Conservation (phyloP, 768 basidiomycete species). For the Erythrobasidium yunnanense region DNA sequence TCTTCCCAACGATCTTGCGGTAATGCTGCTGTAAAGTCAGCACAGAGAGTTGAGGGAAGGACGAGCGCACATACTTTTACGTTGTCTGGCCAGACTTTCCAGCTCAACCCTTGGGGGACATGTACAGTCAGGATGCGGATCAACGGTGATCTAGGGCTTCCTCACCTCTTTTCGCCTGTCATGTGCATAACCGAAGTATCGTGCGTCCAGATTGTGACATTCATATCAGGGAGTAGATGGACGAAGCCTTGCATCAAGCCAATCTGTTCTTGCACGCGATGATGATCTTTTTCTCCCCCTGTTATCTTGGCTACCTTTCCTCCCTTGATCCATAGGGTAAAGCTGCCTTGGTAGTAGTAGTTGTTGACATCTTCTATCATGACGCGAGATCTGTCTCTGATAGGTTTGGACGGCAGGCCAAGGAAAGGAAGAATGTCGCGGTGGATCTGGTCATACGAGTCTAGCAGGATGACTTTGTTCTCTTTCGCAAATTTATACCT, state of each 20-base stretch:
- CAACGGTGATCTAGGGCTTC: neutral
- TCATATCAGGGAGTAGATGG: slow-evolving; percentile 34
- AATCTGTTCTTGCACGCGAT: slow-evolving; percentile 14
- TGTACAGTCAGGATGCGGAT: neutral
- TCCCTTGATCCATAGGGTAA: slow-evolving; percentile 20
- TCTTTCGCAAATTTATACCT: slow-evolving; percentile 28
- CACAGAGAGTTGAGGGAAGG: neutral
- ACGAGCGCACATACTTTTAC: neutral
- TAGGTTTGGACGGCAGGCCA: slow-evolving; percentile 18
- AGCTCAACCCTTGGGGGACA: neutral
- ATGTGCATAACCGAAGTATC: slow-evolving; percentile 32
- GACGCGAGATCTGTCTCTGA: slow-evolving; percentile 9
- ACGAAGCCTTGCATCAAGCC: slow-evolving; percentile 26
- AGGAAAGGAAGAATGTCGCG: slow-evolving; percentile 35
- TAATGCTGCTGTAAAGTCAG: neutral
- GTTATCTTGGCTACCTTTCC: slow-evolving; percentile 17
- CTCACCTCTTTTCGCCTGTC: slow-evolving; percentile 17
- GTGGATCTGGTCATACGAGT: slow-evolving; percentile 37
- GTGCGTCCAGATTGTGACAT: slow-evolving; percentile 34
- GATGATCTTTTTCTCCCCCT: neutral
- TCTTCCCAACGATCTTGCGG: neutral
- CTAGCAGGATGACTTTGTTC: slow-evolving; percentile 27
- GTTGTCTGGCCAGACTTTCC: slow-evolving; percentile 1
- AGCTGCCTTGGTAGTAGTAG: slow-evolving; percentile 23
- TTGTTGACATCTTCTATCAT: slow-evolving; percentile 23